These are phyloP conservation scores for Colletotrichum navitas DNA, from an alignment of 2,329 filamentous ascomycete genomes.

Conservation along the genomic window DNA sequence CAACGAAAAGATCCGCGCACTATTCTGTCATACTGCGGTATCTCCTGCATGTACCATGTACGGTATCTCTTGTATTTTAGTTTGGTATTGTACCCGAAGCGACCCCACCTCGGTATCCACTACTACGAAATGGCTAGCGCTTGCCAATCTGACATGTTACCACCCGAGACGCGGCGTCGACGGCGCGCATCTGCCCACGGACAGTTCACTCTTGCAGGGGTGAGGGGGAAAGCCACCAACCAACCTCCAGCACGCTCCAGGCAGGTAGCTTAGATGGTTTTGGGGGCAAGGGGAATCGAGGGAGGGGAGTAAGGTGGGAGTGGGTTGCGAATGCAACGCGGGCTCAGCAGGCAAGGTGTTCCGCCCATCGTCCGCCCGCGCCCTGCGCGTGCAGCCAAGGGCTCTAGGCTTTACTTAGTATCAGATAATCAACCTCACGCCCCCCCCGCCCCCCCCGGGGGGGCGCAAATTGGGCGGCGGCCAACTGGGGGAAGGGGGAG, in stretches of 20 bases:
- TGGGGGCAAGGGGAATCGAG: constrained; percentile 23
- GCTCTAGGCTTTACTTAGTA: not conserved
- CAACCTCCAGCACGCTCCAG: constrained; percentile 4
- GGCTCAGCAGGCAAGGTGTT: constrained; percentile 37
- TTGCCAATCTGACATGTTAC: constrained; percentile 39
- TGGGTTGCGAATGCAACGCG: constrained; percentile 41
- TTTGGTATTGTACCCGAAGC: not conserved
- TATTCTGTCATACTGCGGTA: constrained; percentile 37
- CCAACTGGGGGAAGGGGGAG: not conserved
- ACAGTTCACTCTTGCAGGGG: constrained; percentile 26
- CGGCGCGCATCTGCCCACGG: constrained; percentile 36
- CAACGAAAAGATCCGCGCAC: constrained; percentile 17
- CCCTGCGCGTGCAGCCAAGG: constrained; percentile 13
- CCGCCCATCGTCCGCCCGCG: constrained; percentile 29
- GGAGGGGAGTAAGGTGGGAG: constrained; percentile 22
- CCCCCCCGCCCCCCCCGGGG: too few species aligned
- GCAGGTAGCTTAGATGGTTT: constrained; percentile 18
- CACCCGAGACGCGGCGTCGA: constrained; percentile 36
- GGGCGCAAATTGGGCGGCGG: constrained; percentile 23
- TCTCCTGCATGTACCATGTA: constrained; percentile 30
- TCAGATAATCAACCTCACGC: constrained; percentile 24
- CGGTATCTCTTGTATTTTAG: constrained; percentile 7
- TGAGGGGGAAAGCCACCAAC: constrained; percentile 8
- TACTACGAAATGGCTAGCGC: constrained; percentile 13
- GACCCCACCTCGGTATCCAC: constrained; percentile 1